Conservation (phyloP, 257 asterid genomes). For the Nicotiana tabacum region DNA sequence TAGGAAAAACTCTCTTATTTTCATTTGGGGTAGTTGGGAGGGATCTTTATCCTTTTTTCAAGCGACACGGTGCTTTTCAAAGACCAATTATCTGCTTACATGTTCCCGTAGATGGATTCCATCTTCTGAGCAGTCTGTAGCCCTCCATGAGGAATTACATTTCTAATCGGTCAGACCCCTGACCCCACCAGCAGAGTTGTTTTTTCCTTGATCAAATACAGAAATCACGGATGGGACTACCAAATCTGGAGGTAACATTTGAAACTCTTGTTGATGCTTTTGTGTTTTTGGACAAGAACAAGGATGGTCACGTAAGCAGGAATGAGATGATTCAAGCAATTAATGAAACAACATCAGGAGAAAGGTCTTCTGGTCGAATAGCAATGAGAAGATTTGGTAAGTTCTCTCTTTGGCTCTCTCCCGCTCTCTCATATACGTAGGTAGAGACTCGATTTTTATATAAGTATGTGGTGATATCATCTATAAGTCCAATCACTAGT, state of each 20-base stretch:
- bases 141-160: neutral
- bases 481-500: neutral
- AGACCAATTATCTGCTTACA: neutral
- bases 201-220: slow-evolving; percentile 37
- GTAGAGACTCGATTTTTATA: neutral
- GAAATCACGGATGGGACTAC: slow-evolving; percentile 64
- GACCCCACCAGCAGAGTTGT: neutral
- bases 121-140: neutral
- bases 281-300: slow-evolving; percentile 85
- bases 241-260: slow-evolving; percentile 68
- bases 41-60: neutral
- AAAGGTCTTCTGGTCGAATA: slow-evolving; percentile 78
- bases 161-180: neutral
- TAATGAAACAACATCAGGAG: slow-evolving; percentile 65
- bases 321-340: slow-evolving; percentile 76
- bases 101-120: neutral
- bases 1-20: neutral
- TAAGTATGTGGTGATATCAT: neutral
- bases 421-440: neutral
- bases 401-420: slow-evolving; percentile 18
- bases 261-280: slow-evolving; percentile 80
- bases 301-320: slow-evolving; percentile 78
- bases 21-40: neutral
- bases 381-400: slow-evolving; percentile 92
- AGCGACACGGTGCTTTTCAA: neutral